Evolutionary conservation across 768 basidiomycete genomes (phyloP).

Genomic region (Phylloporus sp.): DNA sequence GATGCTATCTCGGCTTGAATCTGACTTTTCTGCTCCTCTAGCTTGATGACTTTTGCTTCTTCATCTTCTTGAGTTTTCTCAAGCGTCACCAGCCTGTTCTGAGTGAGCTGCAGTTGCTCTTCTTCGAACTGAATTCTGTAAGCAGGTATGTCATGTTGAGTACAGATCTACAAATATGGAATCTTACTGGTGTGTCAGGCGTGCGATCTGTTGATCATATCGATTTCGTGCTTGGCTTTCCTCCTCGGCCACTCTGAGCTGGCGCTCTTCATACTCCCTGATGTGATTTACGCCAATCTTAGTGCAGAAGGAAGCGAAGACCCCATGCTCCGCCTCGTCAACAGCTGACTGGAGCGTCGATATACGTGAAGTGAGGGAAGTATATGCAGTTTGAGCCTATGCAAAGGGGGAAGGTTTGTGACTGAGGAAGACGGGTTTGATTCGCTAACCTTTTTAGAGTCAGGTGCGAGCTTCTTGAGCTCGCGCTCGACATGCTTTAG

Average conservation of each 20-base stretch:
- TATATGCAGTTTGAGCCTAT: constrained; percentile 54
- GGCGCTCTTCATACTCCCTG: constrained; percentile 90
- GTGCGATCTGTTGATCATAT: constrained; percentile 82
- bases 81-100: constrained; percentile 59
- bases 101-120: constrained; percentile 63
- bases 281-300: constrained; percentile 78
- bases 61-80: constrained; percentile 51
- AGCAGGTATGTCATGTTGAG: constrained; percentile 1
- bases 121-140: constrained; percentile 75
- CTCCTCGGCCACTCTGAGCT: constrained; percentile 83
- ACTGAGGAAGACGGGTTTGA: background rate
- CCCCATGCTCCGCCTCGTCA: constrained; percentile 72
- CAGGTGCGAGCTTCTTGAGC: constrained; percentile 60
- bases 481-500: constrained; percentile 76
- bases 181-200: constrained; percentile 76
- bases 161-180: constrained; percentile 16
- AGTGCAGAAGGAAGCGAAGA: constrained; percentile 76
- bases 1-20: constrained; percentile 58
- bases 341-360: constrained; percentile 52
- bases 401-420: background rate
- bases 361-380: constrained; percentile 52
- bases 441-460: constrained; percentile 62
- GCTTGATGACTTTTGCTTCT: constrained; percentile 46
- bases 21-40: constrained; percentile 51
- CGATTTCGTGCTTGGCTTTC: constrained; percentile 80